Percentiles rank a stretch among this genome's conserved stretches.
Conservation (phyloP, 2,329 filamentous ascomycete genomes). For the Aspergillus versicolor region DNA sequence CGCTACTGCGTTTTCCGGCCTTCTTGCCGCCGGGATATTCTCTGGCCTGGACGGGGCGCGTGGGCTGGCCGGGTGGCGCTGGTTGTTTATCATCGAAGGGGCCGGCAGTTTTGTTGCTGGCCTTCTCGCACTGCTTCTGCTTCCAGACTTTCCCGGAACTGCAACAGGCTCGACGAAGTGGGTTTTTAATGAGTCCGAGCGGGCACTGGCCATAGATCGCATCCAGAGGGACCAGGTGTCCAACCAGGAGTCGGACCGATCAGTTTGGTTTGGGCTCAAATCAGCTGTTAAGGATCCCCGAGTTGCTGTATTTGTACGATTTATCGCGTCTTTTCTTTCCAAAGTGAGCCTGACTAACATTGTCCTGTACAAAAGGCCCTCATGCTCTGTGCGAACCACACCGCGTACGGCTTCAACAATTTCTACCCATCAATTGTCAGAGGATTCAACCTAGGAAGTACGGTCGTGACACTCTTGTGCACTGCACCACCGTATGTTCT, state of each 20-base stretch:
- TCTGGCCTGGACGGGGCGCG: conserved; percentile 12
- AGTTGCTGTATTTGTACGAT: background rate
- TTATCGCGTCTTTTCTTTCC: no score
- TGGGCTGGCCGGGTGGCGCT: conserved; percentile 18
- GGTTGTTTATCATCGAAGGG: conserved; percentile 27
- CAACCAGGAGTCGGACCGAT: background rate
- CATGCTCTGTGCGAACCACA: conserved; percentile 18
- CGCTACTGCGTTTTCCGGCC: conserved; percentile 15
- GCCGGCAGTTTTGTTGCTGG: background rate
- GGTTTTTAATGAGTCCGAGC: background rate
- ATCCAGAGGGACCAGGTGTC: background rate
- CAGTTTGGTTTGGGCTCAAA: conserved; percentile 3
- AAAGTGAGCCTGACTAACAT: no score
- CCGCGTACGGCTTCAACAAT: conserved; percentile 36
- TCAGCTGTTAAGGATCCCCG: background rate
- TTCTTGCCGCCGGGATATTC: conserved; percentile 19
- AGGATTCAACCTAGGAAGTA: conserved; percentile 15
- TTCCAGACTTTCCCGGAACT: background rate
- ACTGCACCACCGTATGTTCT: conserved; percentile 11
- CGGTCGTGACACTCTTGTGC: conserved; percentile 14
- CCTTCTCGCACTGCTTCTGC: background rate
- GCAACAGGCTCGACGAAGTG: background rate
- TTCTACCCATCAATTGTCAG: conserved; percentile 32
- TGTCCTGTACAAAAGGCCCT: background rate
- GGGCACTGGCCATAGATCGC: background rate